These are phyloP conservation scores for Triangularia setosa DNA, from an alignment of 2,329 filamentous ascomycete species.

Conservation along the genomic window DNA sequence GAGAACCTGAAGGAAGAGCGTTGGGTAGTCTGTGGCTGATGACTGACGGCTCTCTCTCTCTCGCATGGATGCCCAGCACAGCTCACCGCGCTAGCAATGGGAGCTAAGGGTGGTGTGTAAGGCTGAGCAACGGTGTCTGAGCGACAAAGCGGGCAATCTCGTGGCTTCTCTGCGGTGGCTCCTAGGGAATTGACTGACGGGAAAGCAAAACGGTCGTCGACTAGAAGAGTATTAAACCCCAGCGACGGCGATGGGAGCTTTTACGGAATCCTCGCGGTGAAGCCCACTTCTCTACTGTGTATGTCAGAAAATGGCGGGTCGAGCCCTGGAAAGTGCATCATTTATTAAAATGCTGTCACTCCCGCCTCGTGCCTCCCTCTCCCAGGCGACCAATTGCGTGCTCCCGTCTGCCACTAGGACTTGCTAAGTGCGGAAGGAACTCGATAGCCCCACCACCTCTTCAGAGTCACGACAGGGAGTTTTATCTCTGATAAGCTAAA, in stretches of 20 bases:
- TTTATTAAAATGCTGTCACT: background rate
- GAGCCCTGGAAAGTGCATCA: background rate
- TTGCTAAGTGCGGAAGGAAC: background rate
- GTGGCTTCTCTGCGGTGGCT: background rate
- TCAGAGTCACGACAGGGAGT: background rate
- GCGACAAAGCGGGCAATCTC: background rate
- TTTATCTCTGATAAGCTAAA: background rate
- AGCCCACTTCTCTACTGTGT: background rate
- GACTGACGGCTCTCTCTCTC: slow-evolving; percentile 2
- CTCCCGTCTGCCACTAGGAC: background rate
- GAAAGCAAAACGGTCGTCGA: background rate
- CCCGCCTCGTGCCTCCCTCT: background rate
- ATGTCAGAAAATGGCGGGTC: background rate
- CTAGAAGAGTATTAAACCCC: background rate
- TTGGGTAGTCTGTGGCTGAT: slow-evolving; percentile 23
- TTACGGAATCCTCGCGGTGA: background rate
- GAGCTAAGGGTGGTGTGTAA: slow-evolving; percentile 15
- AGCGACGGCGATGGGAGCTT: background rate
- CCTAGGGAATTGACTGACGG: background rate
- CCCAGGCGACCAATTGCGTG: slow-evolving; percentile 3
- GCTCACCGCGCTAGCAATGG: slow-evolving; percentile 22
- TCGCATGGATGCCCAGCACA: slow-evolving; percentile 20
- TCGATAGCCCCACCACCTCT: background rate
- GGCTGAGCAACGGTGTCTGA: slow-evolving; percentile 15
- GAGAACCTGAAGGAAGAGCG: background rate